Evolutionary conservation across 1,139 yeast species (phyloP), one percentile per base, ranked within the genome.

Genomic region (Suhomyces panamericanus): DNA sequence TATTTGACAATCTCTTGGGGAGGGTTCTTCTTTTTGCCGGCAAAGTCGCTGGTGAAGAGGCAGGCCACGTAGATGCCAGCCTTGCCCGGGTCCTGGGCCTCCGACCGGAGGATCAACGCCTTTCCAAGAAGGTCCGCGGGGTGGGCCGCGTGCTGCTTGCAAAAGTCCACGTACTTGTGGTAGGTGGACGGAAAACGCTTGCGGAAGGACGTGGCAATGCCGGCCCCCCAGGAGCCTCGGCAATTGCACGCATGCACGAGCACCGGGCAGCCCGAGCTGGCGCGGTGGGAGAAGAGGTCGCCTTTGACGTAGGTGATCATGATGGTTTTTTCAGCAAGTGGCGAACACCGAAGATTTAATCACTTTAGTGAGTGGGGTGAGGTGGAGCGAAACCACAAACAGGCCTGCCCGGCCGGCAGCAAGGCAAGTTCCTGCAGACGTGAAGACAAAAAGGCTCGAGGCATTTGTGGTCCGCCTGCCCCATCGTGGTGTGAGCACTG

Each of bases 221-320:
- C 96, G 0, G 87, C 93, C 4, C 95, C 95, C 96, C 96, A 88
- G 0, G 75, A 59, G 0, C 96, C 96, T 29, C 74, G 70, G 43
- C 90, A 83, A 57, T 88, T 88, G 58, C 96, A 88, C 0, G 96
- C 83, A 59, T 88, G 96, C 1, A 84, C 85, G 10, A 81, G 63
- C 3, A 83, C 63, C 0, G 77, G 50, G 7, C 67, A 66, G 0
- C 63, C 58, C 3, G 44, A 44, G n/a, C 53, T 45, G 8, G 46
- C 48, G 6, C 49, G 33, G 20, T 75, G 71, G 14, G 66, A 55
- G 51, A 85, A 83, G 11, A 85, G 61, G 54, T 85, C 87, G 1
- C 89, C 90, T 44, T 70, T 70, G 29, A 80, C 65, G 59, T 85
- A 84, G n/a, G 63, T 67, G 39, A 78, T 54, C 63, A 61, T 60